Evolutionary conservation across 106 monocot genomes (phyloP).

Genomic region (Allium fistulosum): DNA sequence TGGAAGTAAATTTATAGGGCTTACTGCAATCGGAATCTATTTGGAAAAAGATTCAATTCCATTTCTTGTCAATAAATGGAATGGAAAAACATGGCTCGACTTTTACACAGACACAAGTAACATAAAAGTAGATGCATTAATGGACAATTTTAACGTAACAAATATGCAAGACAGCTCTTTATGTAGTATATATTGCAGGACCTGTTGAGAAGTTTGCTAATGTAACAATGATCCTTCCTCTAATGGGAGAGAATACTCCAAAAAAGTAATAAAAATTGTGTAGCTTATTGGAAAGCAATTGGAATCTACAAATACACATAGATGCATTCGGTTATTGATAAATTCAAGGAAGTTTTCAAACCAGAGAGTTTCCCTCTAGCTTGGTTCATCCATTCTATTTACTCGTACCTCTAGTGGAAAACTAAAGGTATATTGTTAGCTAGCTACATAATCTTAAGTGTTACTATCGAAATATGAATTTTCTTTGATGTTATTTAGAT

Average conservation of each 20-base stretch:
- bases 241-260: constrained; percentile 54
- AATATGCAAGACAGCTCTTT: too few species aligned
- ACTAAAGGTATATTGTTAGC: constrained; percentile 24
- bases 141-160: too few species aligned
- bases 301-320: constrained; percentile 42
- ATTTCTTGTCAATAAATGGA: constrained; percentile 34
- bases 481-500: constrained; percentile 19
- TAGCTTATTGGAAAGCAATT: constrained; percentile 35
- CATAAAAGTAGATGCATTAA: neutral
- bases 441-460: neutral
- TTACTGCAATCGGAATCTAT: constrained; percentile 52
- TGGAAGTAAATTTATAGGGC: constrained; percentile 29
- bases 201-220: constrained; percentile 54
- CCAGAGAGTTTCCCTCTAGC: constrained; percentile 23
- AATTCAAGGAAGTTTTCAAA: constrained; percentile 39
- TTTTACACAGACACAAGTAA: constrained; percentile 42
- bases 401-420: constrained; percentile 33
- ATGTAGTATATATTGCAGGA: constrained; percentile 11
- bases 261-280: constrained; percentile 63
- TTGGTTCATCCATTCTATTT: constrained; percentile 55
- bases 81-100: constrained; percentile 23
- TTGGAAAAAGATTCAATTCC: constrained; percentile 15
- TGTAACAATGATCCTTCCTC: constrained; percentile 51
- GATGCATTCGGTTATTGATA: constrained; percentile 20
- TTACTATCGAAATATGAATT: too few species aligned